Evolutionary conservation across 768 basidiomycete genomes (phyloP).

Genomic region (Sporobolomyces phaffii): DNA sequence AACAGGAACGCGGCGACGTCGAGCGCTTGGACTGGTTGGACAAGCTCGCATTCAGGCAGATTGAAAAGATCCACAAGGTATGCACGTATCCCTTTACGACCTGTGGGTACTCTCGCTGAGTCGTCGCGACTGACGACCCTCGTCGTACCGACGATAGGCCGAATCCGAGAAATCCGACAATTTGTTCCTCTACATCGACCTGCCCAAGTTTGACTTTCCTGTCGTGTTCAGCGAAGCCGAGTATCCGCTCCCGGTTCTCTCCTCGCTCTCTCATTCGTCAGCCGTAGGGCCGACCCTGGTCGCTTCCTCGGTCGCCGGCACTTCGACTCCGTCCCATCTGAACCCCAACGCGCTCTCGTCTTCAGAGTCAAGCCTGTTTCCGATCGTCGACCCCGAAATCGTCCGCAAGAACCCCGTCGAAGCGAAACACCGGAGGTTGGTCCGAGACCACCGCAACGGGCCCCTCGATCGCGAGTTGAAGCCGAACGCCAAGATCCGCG

Average conservation of each 20-base stretch:
- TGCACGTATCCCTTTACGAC: too few species aligned
- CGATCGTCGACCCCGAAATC: constrained; percentile 82
- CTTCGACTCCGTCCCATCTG: constrained; percentile 64
- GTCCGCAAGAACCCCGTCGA: constrained; percentile 92
- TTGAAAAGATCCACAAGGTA: constrained; percentile 92
- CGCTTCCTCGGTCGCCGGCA: constrained; percentile 48
- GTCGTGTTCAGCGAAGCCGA: constrained; percentile 87
- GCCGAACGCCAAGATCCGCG: constrained; percentile 89
- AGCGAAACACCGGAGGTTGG: constrained; percentile 87
- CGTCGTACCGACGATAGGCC: constrained; percentile 59
- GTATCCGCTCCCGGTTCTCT: constrained; percentile 39
- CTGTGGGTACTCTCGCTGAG: not conserved
- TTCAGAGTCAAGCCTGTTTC: constrained; percentile 65
- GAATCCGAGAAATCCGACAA: constrained; percentile 88
- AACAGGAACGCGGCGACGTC: constrained; percentile 89
- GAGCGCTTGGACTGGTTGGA: constrained; percentile 95
- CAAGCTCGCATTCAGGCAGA: constrained; percentile 82
- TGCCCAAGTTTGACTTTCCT: constrained; percentile 95
- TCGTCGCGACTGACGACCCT: constrained; percentile 76
- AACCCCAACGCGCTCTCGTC: constrained; percentile 26
- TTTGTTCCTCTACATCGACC: constrained; percentile 90
- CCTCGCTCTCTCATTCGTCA: constrained; percentile 40
- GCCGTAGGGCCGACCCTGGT: constrained; percentile 27
- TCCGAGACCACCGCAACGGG: constrained; percentile 89
- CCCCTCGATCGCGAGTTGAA: constrained; percentile 93